Conservation (phyloP, 257 asterid genomes). For the Fraxinus excelsior region DNA sequence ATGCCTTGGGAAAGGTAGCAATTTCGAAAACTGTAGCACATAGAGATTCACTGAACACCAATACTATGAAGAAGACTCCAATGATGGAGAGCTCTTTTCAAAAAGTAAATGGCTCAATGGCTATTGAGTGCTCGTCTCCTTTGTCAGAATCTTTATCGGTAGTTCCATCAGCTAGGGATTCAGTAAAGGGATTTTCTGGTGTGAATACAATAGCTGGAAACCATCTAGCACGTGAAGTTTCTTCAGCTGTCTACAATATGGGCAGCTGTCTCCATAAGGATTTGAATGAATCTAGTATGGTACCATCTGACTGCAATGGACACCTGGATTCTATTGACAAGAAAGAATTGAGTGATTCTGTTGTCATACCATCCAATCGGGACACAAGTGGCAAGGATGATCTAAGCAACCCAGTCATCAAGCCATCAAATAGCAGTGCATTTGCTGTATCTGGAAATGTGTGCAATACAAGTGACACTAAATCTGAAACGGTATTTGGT, state of each 20-base stretch:
- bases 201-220: slow-evolving; percentile 21
- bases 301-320: slow-evolving; percentile 26
- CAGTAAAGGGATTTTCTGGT: slow-evolving; percentile 27
- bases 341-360: slow-evolving; percentile 32
- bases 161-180: slow-evolving; percentile 31
- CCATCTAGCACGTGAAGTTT: slow-evolving; percentile 23
- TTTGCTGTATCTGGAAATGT: slow-evolving; percentile 22
- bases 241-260: slow-evolving; percentile 22
- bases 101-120: slow-evolving; percentile 26
- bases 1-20: slow-evolving; percentile 45
- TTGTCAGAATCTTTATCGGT: slow-evolving; percentile 25
- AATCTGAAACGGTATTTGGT: slow-evolving; percentile 47
- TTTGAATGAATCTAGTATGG: slow-evolving; percentile 29
- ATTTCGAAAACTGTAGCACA: slow-evolving; percentile 40
- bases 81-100: slow-evolving; percentile 20
- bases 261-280: slow-evolving; percentile 27
- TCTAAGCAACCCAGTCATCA: slow-evolving; percentile 22
- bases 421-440: slow-evolving; percentile 21
- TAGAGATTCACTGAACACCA: slow-evolving; percentile 29
- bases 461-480: slow-evolving; percentile 27
- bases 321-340: slow-evolving; percentile 26
- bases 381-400: slow-evolving; percentile 20
- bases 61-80: slow-evolving; percentile 30
- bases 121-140: slow-evolving; percentile 27
- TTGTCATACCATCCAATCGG: slow-evolving; percentile 23